A percentile compares a stretch with the other conserved stretches of the same genome.
Evolutionary conservation across 352 stramenopile species (phyloP).

Genomic region (Pythium brachiatum): DNA sequence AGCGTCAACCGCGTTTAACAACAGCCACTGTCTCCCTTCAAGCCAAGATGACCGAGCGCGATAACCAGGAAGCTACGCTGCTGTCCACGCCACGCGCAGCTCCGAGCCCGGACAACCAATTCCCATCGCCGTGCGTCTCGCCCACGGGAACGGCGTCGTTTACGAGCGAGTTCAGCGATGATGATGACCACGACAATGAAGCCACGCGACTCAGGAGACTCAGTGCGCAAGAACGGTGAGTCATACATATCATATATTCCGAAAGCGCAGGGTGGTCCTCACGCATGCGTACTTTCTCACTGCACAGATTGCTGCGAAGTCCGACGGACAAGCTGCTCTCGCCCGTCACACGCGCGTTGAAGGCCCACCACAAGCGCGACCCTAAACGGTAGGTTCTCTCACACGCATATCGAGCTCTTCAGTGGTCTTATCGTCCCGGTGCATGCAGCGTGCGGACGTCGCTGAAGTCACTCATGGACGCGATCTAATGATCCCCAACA

Average conservation of each 20-base stretch:
- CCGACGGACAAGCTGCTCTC: constrained; percentile 71
- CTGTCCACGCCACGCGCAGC: not conserved
- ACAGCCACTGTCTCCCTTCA: not conserved
- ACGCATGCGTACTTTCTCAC: not conserved
- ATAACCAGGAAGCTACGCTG: not conserved
- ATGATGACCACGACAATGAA: constrained; percentile 16
- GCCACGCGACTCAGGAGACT: not conserved
- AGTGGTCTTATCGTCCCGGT: not conserved
- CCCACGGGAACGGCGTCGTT: not conserved
- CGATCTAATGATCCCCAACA: constrained; percentile 4
- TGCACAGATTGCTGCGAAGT: constrained; percentile 46
- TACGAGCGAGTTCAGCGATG: not conserved
- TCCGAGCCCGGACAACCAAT: not conserved
- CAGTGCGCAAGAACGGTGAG: constrained; percentile 12
- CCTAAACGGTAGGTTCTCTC: constrained; percentile 16
- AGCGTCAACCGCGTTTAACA: no score
- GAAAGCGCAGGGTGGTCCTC: no score
- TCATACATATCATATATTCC: no score
- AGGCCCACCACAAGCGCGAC: constrained; percentile 27
- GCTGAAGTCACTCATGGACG: constrained; percentile 19
- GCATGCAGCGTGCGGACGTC: constrained; percentile 18
- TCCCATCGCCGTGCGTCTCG: constrained; percentile 7
- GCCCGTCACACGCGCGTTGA: constrained; percentile 49
- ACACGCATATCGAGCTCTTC: not conserved
- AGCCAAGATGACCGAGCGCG: constrained; percentile 14